Conservation (phyloP, 768 basidiomycete genomes). For the Myochromella boudieri region DNA sequence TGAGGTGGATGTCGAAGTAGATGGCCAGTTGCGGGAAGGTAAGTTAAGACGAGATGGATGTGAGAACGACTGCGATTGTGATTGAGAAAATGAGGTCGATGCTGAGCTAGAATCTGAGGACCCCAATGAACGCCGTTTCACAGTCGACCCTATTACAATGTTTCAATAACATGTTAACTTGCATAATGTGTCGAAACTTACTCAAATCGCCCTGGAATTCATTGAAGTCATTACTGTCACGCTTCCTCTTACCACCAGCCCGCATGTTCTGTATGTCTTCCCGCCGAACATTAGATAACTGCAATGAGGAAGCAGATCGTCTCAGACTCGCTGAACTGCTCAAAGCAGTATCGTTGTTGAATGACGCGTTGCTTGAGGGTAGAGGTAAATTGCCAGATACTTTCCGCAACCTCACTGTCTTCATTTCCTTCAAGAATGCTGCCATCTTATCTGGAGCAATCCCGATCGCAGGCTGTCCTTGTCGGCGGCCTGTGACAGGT, state of each 20-base stretch:
- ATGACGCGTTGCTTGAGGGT: slow-evolving; percentile 5
- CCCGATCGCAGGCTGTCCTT: slow-evolving; percentile 69
- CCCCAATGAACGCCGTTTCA: slow-evolving; percentile 38
- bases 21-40: slow-evolving; percentile 10
- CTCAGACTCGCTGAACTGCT: slow-evolving; percentile 1
- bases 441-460: slow-evolving; percentile 82
- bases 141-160: slow-evolving; percentile 18
- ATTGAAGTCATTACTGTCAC: slow-evolving; percentile 24
- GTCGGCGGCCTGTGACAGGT: slow-evolving; percentile 34
- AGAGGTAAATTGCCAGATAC: slow-evolving; percentile 34
- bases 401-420: slow-evolving; percentile 67
- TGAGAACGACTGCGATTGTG: slow-evolving; percentile 20
- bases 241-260: slow-evolving; percentile 36
- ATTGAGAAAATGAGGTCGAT: slow-evolving; percentile 20
- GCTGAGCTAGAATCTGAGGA: slow-evolving; percentile 28
- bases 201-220: slow-evolving; percentile 30
- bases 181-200: slow-evolving; percentile 23
- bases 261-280: slow-evolving; percentile 4
- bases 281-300: neutral
- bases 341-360: neutral
- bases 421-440: slow-evolving; percentile 78
- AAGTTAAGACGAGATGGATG: slow-evolving; percentile 14
- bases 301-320: neutral
- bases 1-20: slow-evolving; percentile 23
- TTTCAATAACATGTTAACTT: neutral